Evolutionary conservation across 768 basidiomycete genomes (phyloP), one percentile per base, ranked within the genome.

Genomic region (Xanthoconium purpureum): DNA sequence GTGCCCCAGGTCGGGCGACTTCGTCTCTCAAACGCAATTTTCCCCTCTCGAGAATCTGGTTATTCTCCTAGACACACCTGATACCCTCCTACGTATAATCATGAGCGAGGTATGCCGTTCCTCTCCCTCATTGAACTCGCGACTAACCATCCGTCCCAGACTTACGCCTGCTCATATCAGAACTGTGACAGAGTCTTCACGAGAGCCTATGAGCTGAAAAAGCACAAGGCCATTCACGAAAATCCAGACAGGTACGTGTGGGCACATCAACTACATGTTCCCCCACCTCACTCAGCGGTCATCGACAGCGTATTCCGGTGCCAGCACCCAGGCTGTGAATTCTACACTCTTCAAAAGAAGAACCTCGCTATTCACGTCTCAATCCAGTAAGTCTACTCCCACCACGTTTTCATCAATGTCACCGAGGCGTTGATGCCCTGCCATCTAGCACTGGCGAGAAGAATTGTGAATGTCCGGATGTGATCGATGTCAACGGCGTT

Each of bases 371-470:
- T 72, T 8, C 71, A 71, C 47, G 13, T 52, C 3, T 48, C 55
- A 6, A 55, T 17, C 43, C 69, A 70, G 69, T 63, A 40, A 28
- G 64, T 49, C 12, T 12, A 30, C 10, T 10, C 38, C 24, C 12
- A 9, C 15, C 0, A 18, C 9, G 2, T 39, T n/a, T 14, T 20
- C 20, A 11, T 7, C 2, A 3, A 9, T 3, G 14, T 5, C 9
- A 24, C 18, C 15, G 4, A 24, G 24, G 40, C 45, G 17, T n/a
- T 45, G 6, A 56, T n/a, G 1, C 3, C 11, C 5, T 36, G 15
- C 5, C 29, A 50, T 50, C 4, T 39, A 72, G 69, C 48, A 65
- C 63, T 2, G 66, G 71, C 7, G 60, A 63, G 47, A 65, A 61
- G 49, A 35, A 8, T 8, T 29, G 51, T 32, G 17, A 49, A 30